Evolutionary conservation across 140 eudicot species (phyloP).

Genomic region (Stevia rebaudiana): DNA sequence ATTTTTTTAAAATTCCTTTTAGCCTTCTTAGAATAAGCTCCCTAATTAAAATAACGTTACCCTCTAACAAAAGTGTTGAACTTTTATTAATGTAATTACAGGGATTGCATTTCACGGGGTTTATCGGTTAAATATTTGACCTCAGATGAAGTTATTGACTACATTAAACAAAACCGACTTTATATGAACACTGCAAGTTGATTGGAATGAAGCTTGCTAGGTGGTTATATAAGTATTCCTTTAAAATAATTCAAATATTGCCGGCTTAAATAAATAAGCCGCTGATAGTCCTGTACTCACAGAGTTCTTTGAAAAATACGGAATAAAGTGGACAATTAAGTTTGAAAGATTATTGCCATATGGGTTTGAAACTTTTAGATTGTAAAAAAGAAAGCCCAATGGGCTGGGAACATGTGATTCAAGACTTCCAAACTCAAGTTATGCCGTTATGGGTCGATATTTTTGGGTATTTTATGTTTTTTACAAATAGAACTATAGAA

Average conservation of each 20-base stretch:
- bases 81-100: constrained; percentile 21
- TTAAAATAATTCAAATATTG: not conserved
- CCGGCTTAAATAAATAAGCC: not conserved
- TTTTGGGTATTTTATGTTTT: too few relatives aligned
- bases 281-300: not conserved
- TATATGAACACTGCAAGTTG: constrained; percentile 24
- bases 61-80: not conserved
- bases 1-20: too few relatives aligned
- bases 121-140: constrained; percentile 79
- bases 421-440: not conserved
- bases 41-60: too few relatives aligned
- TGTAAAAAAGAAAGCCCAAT: too few relatives aligned
- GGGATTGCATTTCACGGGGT: constrained; percentile 77
- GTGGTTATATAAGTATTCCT: not conserved
- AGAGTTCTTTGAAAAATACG: not conserved
- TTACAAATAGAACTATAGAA: too few relatives aligned
- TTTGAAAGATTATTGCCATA: too few relatives aligned
- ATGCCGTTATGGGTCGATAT: too few relatives aligned
- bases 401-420: too few relatives aligned
- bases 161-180: constrained; percentile 50
- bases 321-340: too few relatives aligned
- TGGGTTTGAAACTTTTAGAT: too few relatives aligned
- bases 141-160: constrained; percentile 71
- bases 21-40: too few relatives aligned
- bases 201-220: constrained; percentile 11